Conservation (phyloP, 2,329 filamentous ascomycete species). For the Exophiala viscosa region DNA sequence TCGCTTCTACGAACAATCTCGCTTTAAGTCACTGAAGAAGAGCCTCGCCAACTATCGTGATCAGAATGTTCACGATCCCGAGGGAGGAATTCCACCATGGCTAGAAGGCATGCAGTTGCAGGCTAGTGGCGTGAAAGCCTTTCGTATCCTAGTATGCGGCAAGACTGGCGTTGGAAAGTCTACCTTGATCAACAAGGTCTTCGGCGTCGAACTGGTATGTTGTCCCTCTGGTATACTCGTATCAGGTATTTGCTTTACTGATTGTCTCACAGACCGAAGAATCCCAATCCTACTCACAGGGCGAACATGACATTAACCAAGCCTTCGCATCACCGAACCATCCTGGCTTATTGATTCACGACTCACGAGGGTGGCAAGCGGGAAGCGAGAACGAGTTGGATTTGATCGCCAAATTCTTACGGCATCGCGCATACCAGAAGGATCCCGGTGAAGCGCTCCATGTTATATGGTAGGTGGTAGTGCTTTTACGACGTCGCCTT, state of each 20-base stretch:
- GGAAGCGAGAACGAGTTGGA: constrained; percentile 34
- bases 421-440: constrained; percentile 30
- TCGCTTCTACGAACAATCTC: constrained; percentile 29
- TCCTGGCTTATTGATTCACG: constrained; percentile 35
- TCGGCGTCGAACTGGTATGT: constrained; percentile 32
- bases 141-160: constrained; percentile 36
- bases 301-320: constrained; percentile 33
- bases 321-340: constrained; percentile 34
- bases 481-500: too few relatives aligned
- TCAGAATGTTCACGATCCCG: constrained; percentile 28
- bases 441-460: constrained; percentile 32
- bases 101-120: constrained; percentile 27
- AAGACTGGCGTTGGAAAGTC: constrained; percentile 35
- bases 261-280: constrained; percentile 20
- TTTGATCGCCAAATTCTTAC: constrained; percentile 31
- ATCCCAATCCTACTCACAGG: constrained; percentile 29
- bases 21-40: constrained; percentile 27
- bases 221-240: constrained; percentile 26
- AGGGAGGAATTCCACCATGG: constrained; percentile 31
- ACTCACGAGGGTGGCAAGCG: constrained; percentile 36
- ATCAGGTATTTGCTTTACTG: constrained; percentile 23
- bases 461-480: constrained; percentile 31
- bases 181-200: constrained; percentile 33
- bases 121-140: constrained; percentile 28
- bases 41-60: constrained; percentile 23